These are phyloP conservation scores for Pleurotus pulmonarius DNA, from an alignment of 768 basidiomycete genomes.

Conservation along the genomic window DNA sequence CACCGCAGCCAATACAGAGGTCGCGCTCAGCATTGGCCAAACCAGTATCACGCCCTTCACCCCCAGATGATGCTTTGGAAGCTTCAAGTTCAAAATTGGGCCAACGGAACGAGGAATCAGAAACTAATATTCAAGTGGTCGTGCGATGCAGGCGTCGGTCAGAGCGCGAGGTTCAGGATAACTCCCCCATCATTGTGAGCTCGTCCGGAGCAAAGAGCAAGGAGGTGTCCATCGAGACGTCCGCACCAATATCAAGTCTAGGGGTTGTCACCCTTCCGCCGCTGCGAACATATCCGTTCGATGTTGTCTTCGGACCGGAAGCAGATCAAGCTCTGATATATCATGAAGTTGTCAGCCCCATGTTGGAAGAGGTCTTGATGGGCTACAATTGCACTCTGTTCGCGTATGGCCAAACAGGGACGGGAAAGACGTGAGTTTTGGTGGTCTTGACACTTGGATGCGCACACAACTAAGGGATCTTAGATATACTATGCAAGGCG, in stretches of 20 bases:
- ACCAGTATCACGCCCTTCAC: constrained; percentile 25
- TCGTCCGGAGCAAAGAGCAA: constrained; percentile 74
- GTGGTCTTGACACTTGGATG: not conserved
- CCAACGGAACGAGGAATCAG: constrained; percentile 42
- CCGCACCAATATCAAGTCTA: constrained; percentile 61
- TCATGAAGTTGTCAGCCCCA: constrained; percentile 87
- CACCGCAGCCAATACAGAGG: constrained; percentile 31
- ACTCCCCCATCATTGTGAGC: constrained; percentile 83
- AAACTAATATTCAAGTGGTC: constrained; percentile 91
- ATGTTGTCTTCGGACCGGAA: constrained; percentile 94
- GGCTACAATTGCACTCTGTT: constrained; percentile 98
- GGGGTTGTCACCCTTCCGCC: constrained; percentile 76
- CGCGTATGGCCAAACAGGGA: constrained; percentile 98
- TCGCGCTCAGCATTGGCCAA: constrained; percentile 49
- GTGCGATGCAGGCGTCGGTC: constrained; percentile 87
- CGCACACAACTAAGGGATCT: not conserved
- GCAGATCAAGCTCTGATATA: constrained; percentile 95
- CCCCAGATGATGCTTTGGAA: constrained; percentile 17
- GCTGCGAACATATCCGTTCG: constrained; percentile 87
- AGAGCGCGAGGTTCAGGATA: constrained; percentile 78
- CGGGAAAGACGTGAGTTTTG: constrained; percentile 90
- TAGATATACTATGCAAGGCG: constrained; percentile 97
- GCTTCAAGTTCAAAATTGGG: constrained; percentile 11
- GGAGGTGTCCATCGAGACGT: constrained; percentile 78
- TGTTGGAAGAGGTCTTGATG: constrained; percentile 89